These are phyloP conservation scores for Fusarium circinatum DNA, from an alignment of 2,329 filamentous ascomycete genomes.

Conservation along the genomic window DNA sequence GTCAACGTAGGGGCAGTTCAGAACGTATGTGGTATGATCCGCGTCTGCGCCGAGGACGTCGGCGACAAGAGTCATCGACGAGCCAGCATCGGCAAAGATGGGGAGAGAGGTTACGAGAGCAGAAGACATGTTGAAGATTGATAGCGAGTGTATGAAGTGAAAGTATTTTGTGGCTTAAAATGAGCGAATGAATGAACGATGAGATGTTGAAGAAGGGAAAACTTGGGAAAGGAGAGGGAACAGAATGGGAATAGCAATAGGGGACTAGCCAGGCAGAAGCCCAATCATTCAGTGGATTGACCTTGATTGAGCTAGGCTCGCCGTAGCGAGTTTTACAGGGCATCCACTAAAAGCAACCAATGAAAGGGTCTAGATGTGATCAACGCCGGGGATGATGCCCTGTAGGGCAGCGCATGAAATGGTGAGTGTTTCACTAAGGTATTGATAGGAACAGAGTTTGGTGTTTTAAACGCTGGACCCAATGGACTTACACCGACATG, in stretches of 20 bases:
- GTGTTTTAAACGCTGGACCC: neutral
- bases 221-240: slow-evolving; percentile 6
- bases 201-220: neutral
- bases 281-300: neutral
- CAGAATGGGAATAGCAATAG: neutral
- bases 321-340: neutral
- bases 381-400: neutral
- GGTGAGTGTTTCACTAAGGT: neutral
- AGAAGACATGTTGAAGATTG: slow-evolving; percentile 1
- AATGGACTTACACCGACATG: neutral
- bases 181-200: neutral
- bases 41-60: slow-evolving; percentile 15
- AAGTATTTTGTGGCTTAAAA: neutral
- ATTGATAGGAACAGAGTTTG: neutral
- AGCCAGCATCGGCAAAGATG: neutral
- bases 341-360: neutral
- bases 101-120: slow-evolving; percentile 6
- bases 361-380: neutral
- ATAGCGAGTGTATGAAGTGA: neutral
- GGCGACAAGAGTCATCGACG: neutral
- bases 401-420: neutral
- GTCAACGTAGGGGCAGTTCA: slow-evolving; percentile 14
- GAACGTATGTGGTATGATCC: slow-evolving; percentile 11
- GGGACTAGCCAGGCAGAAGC: neutral
- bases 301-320: neutral